Base-by-base conservation (phyloP, 345 rosid genomes). In the Eucalyptus decipiens region DNA sequence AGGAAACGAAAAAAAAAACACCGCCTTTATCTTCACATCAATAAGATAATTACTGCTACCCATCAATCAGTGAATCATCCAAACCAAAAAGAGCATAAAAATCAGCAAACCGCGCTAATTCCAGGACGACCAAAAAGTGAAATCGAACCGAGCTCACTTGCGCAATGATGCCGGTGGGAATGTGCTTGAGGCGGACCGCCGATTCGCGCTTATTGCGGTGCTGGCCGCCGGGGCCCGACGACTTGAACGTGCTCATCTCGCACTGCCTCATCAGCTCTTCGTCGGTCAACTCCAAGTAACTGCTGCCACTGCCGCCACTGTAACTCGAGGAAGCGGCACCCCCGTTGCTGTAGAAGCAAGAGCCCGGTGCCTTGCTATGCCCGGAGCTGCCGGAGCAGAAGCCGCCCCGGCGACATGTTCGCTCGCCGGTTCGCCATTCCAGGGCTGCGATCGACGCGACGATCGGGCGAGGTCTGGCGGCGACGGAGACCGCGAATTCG, bases 151-250 rank as follows among this genome's bases (percentile, higher is more conserved):
- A 76, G 83, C 83, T 76, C 34, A 95, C 97, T 93, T 96, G 99
- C 87, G 99, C 95, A 37, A 94, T 92, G 80, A 98, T 89, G 42
- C 98, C 98, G 49, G 99, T 98, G 52, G 99, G 99, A 26, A 94
- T 89, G 83, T 98, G 99, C 94, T 94, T 97, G 87, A 98, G 91
- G 40, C 99, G 95, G 26, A 98, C 98, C 56, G 99, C 99, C 24
- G 99, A 94, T 90, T 97, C 99, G 12, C 99, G 97, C 88, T 98
- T 98, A 93, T 98, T 98, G 52, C 99, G 95, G 95, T 97, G 99
- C 89, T 98, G 99, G 54, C 99, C 99, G 26, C 99, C 99, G 4
- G 98, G 98, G 3, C 99, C 98, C 30, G 98, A 97, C 11, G 97
- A 90, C 91, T 95, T 96, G 89, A 94, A 98, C 2, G 96, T 96